Evolutionary conservation across 306 rosid species (phyloP), one percentile per base, ranked within the genome.

Genomic region (Dalbergia cultrata): DNA sequence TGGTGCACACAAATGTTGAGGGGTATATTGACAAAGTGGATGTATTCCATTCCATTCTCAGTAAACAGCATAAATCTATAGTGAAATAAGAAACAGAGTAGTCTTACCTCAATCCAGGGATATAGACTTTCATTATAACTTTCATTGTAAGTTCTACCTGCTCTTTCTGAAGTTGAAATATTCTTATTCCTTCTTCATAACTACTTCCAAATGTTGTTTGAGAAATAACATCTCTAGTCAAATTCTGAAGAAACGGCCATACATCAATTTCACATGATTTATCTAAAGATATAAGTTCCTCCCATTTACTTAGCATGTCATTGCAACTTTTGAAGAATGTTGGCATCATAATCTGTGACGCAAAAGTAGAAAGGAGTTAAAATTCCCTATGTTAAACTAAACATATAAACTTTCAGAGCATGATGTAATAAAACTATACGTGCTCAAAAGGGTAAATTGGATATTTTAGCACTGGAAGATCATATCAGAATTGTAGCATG

Each of bases 91-190:
- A 68, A 2, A 11, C 4, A 70, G 4, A 49, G 31, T 13, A 21
- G 31, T 53, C 78, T 66, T 85, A 86, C 90, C 90, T 89, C 88
- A 84, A 85, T 52, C 86, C 86, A 0, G 93, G 93, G 59, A 90
- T 81, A 78, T 59, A 70, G 19, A 53, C 3, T 57, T 45, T 57
- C 3, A n/a, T 57, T 0, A n/a, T 0, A 16, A 35, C 5, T 72
- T 68, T 45, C 0, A 57, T 11, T 16, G 21, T 0, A 37, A 67
- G 66, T 69, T 54, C 12, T 7, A 39, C 56, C 75, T 73, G 89
- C 54, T 86, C 90, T 21, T 5, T 83, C 11, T 61, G 75, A 66
- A 88, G 93, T 41, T 83, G 60, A 81, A 89, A 89, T 83, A 89
- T 87, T 79, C 73, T 79, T 43, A 4, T 81, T 73, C 93, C 91